A percentile compares a stretch with the other conserved stretches of the same genome.
Evolutionary conservation across 2,329 filamentous ascomycete genomes (phyloP).

Genomic region (Truncatella angustata): DNA sequence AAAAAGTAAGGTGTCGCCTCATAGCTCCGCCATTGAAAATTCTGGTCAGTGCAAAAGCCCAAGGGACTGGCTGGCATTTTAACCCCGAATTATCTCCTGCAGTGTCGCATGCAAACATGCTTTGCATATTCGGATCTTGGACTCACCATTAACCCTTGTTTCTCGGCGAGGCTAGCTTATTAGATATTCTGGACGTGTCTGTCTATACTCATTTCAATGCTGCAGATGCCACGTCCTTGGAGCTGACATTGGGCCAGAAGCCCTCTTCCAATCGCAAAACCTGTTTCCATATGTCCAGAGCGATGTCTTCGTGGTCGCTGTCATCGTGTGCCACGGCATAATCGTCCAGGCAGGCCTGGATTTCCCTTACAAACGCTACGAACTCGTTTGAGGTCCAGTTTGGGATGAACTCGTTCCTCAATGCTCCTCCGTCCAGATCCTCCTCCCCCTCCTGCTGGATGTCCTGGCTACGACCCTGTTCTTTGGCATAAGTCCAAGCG

Average conservation of each 20-base stretch:
- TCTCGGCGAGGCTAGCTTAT: too few relatives aligned
- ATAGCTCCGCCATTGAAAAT: constrained; percentile 15
- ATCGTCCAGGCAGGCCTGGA: constrained; percentile 32
- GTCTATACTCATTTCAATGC: too few relatives aligned
- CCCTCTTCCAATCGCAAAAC: constrained; percentile 55
- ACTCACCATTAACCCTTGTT: too few relatives aligned
- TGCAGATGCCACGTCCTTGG: too few relatives aligned
- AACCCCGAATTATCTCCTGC: background rate
- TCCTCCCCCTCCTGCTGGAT: constrained; percentile 17
- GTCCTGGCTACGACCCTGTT: constrained; percentile 31
- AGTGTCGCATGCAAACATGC: too few relatives aligned
- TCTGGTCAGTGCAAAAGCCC: too few relatives aligned
- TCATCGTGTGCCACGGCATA: constrained; percentile 21
- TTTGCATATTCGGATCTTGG: too few relatives aligned
- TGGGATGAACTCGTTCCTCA: constrained; percentile 63
- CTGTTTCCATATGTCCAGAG: constrained; percentile 43
- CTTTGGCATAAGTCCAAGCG: constrained; percentile 54
- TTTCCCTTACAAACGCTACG: constrained; percentile 41
- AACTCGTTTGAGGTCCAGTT: constrained; percentile 68
- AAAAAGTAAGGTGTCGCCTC: constrained; percentile 3
- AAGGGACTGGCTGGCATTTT: background rate
- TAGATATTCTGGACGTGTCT: too few relatives aligned
- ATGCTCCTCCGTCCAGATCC: constrained; percentile 64
- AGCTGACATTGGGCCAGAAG: constrained; percentile 59
- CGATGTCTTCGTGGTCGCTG: constrained; percentile 30